Evolutionary conservation across 2,329 filamentous ascomycete genomes (phyloP).

Genomic region (Aspergillus fructus): DNA sequence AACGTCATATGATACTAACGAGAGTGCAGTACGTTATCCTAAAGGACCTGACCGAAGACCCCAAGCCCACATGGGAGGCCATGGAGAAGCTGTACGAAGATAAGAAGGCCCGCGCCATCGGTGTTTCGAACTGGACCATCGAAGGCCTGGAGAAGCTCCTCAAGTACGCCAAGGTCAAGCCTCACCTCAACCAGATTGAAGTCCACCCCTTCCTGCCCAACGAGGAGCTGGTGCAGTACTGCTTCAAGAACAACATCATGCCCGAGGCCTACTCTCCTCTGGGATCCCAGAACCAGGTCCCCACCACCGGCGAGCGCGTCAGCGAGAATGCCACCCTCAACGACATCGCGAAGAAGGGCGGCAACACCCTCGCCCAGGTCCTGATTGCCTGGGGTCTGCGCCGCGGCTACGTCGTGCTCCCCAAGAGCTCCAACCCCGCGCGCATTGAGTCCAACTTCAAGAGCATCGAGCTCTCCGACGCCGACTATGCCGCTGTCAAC

Average conservation of each 20-base stretch:
- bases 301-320: constrained; percentile 66
- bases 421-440: constrained; percentile 67
- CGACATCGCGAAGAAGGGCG: constrained; percentile 57
- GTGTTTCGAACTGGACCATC: constrained; percentile 73
- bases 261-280: constrained; percentile 46
- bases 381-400: constrained; percentile 66
- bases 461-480: constrained; percentile 57
- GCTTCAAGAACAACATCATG: constrained; percentile 41
- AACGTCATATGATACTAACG: constrained; percentile 1
- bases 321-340: constrained; percentile 60
- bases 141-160: constrained; percentile 49
- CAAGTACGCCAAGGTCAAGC: constrained; percentile 42
- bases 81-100: constrained; percentile 61
- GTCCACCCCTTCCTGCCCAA: constrained; percentile 51
- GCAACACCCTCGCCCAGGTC: constrained; percentile 60
- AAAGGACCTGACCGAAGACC: constrained; percentile 65
- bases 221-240: constrained; percentile 43
- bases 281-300: constrained; percentile 68
- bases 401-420: constrained; percentile 66
- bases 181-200: constrained; percentile 48
- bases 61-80: constrained; percentile 62
- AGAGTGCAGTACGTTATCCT: constrained; percentile 58
- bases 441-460: constrained; percentile 69
- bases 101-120: constrained; percentile 68
- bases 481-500: constrained; percentile 62